Evolutionary conservation across 208 protist genomes (phyloP), one percentile per base, ranked within the genome.

Genomic region (Acanthamoeba culbertsoni): DNA sequence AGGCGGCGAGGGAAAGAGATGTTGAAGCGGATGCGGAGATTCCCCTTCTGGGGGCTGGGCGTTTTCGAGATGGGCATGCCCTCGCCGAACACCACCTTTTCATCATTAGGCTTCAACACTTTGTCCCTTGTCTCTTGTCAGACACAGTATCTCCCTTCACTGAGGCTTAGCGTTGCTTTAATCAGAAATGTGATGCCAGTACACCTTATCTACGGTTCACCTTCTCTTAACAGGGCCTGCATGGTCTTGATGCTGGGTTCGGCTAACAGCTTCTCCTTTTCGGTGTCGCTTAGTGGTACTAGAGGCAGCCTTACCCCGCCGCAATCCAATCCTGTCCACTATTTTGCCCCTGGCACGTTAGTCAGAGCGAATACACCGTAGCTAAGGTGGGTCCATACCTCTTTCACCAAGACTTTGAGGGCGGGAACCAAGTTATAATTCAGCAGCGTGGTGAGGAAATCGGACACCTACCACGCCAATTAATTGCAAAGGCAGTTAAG

Each of bases 31-130:
- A 97, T 82, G 48, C 96, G 35, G 2, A 97, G 77, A 75, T 97
- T 91, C 73, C 96, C 96, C 28, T 33, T n/a, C 40, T 46, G 48
- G n/a, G n/a, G n/a, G 68, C 93, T 91, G 1, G 51, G 68, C 16
- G 16, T 79, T 37, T 94, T 94, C 33, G 89, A 94, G 43, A 96
- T 4, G 46, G 96, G 95, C 96, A 97, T 97, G 45, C 96, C 96
- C 31, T 95, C 62, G 45, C 94, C 93, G 14, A 10, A 1, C 65
- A 97, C 43, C 16, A 62, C 5, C 40, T 84, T 46, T 23, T 46
- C 12, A 31, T 12, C 16, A 31, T n/a, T 65, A 1, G 96, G 96
- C 59, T 33, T 6, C 31, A 97, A n/a, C 26, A 97, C 88, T 10
- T n/a, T 18, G 46, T 95, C 93, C n/a, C n/a, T n/a, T n/a, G n/a